These are phyloP conservation scores for Collybiopsis luxurians DNA, from an alignment of 768 basidiomycete species.

Conservation along the genomic window DNA sequence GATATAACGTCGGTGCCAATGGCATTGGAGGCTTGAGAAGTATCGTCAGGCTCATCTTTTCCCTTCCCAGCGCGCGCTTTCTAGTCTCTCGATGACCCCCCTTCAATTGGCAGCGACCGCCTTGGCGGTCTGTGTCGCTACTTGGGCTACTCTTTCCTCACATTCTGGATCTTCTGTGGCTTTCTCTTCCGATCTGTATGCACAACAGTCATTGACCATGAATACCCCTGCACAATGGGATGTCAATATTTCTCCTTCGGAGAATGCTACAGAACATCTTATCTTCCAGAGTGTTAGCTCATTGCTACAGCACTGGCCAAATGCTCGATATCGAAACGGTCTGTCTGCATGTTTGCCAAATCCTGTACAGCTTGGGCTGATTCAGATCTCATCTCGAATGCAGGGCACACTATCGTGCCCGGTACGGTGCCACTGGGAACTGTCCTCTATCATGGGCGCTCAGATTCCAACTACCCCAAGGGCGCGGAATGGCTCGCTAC, in stretches of 20 bases:
- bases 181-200: background rate
- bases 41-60: background rate
- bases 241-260: constrained; percentile 17
- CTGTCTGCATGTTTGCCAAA: background rate
- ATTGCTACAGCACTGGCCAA: constrained; percentile 35
- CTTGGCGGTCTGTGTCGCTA: background rate
- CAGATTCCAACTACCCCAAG: constrained; percentile 8
- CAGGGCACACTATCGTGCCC: constrained; percentile 20
- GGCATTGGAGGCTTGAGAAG: no score
- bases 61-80: background rate
- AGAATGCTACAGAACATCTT: constrained; percentile 22
- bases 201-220: background rate
- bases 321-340: constrained; percentile 36
- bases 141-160: background rate
- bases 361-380: no score
- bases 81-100: background rate
- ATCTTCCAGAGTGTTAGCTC: constrained; percentile 21
- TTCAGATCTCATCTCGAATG: constrained; percentile 2
- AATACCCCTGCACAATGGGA: constrained; percentile 14
- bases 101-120: background rate
- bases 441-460: constrained; percentile 18
- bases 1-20: no score
- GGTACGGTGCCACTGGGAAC: constrained; percentile 16
- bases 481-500: constrained; percentile 18
- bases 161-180: background rate